Conservation (phyloP, 2,329 filamentous ascomycete species). For the Dactylella cylindrospora region DNA sequence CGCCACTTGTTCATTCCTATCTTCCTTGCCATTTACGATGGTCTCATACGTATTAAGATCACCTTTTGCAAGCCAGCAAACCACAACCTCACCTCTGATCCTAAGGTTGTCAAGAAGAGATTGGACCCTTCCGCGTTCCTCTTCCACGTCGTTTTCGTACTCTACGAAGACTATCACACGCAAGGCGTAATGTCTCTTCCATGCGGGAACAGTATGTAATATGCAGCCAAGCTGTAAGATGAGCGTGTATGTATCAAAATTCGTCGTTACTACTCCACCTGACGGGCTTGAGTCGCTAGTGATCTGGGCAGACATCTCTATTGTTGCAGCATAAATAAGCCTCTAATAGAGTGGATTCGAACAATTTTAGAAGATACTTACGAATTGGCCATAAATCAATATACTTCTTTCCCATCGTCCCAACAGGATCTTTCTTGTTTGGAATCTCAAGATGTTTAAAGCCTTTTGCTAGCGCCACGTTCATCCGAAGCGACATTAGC, state of each 20-base stretch:
- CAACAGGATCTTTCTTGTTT: slow-evolving; percentile 55
- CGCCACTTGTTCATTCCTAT: slow-evolving; percentile 64
- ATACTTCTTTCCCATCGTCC: slow-evolving; percentile 68
- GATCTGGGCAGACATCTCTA: slow-evolving; percentile 80
- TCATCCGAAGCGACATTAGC: slow-evolving; percentile 73
- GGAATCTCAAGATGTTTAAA: slow-evolving; percentile 77
- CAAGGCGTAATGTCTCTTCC: slow-evolving; percentile 71
- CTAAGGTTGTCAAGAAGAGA: slow-evolving; percentile 76
- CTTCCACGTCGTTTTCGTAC: slow-evolving; percentile 78
- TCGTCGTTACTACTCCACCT: slow-evolving; percentile 70
- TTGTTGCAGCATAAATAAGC: background rate
- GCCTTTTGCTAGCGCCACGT: slow-evolving; percentile 80
- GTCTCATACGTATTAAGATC: slow-evolving; percentile 71
- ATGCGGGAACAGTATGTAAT: slow-evolving; percentile 74
- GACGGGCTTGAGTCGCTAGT: slow-evolving; percentile 51
- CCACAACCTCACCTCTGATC: slow-evolving; percentile 75
- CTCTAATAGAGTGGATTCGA: background rate
- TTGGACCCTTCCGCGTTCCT: slow-evolving; percentile 72
- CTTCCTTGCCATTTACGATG: slow-evolving; percentile 70
- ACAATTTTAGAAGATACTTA: slow-evolving; percentile 13
- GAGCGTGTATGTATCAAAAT: slow-evolving; percentile 78
- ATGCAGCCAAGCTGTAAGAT: slow-evolving; percentile 65
- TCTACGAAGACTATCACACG: slow-evolving; percentile 86
- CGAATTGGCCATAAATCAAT: slow-evolving; percentile 88
- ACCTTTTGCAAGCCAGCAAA: slow-evolving; percentile 79